phyloP scores from a whole-genome alignment of 306 rosid species.

The apple (Malus domestica) region DNA sequence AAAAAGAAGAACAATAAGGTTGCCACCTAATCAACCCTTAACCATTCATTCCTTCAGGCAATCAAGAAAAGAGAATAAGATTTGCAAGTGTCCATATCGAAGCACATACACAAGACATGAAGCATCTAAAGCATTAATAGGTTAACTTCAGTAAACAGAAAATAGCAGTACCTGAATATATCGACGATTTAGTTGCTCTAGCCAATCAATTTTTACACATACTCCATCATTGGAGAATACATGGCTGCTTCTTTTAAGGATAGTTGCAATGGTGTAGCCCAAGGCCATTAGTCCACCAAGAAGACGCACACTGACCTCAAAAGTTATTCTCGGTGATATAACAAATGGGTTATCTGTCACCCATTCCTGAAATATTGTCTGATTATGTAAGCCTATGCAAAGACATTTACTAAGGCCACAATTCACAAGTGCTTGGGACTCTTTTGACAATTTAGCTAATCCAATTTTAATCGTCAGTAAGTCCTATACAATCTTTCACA shows the following conservation, averaged over 20 bases:
- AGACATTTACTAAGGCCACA: not conserved
- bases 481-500: not conserved
- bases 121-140: not conserved
- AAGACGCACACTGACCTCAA: constrained; percentile 98
- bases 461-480: not conserved
- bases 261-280: constrained; percentile 96
- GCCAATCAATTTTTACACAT: constrained; percentile 89
- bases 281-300: constrained; percentile 98
- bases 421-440: not conserved
- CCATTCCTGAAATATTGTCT: constrained; percentile 72
- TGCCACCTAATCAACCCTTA: not conserved
- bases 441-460: not conserved
- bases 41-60: not conserved
- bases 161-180: constrained; percentile 72
- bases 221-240: constrained; percentile 64
- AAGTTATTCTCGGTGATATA: constrained; percentile 97
- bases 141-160: not conserved
- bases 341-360: constrained; percentile 93
- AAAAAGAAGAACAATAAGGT: not conserved
- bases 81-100: not conserved
- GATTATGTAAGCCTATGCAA: constrained; percentile 4
- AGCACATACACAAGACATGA: not conserved
- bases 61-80: not conserved
- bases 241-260: constrained; percentile 90
- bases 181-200: constrained; percentile 80